Percentiles rank a stretch among this genome's conserved stretches.
Evolutionary conservation across 1,284 basidiomycete genomes (phyloP).

Genomic region (Sanguinoderma infundibulare): DNA sequence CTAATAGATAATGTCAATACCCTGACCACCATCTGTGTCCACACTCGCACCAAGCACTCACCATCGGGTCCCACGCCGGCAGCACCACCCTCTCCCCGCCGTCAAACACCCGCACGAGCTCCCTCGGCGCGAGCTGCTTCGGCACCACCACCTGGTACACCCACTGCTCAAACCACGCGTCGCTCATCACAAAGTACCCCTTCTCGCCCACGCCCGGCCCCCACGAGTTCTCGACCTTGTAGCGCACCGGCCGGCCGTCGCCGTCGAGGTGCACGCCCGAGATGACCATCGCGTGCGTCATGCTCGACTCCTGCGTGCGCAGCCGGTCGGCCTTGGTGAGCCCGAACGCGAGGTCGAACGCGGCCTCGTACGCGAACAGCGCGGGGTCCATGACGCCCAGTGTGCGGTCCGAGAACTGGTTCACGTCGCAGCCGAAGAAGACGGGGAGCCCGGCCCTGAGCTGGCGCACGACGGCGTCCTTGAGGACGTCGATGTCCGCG

Average conservation of each 20-base stretch:
- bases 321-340: conserved; percentile 87
- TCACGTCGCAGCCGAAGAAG: conserved; percentile 94
- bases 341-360: conserved; percentile 60
- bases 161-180: conserved; percentile 91
- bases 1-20: neutral
- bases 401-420: conserved; percentile 73
- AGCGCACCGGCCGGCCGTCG: conserved; percentile 78
- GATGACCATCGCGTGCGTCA: conserved; percentile 96
- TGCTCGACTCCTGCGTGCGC: conserved; percentile 79
- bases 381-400: conserved; percentile 87
- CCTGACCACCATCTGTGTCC: neutral
- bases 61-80: conserved; percentile 93
- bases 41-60: conserved; percentile 37
- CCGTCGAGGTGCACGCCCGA: conserved; percentile 88
- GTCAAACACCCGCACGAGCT: conserved; percentile 84
- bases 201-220: conserved; percentile 81
- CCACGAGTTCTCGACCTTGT: conserved; percentile 98
- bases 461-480: conserved; percentile 80
- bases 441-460: conserved; percentile 92
- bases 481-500: conserved; percentile 81
- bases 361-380: conserved; percentile 80
- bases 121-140: conserved; percentile 76
- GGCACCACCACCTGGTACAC: conserved; percentile 91
- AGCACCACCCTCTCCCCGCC: conserved; percentile 64
- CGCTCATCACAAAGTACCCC: conserved; percentile 93